These are phyloP conservation scores for Mariannaea sp. DNA, from an alignment of 2,329 filamentous ascomycete genomes.

Conservation along the genomic window DNA sequence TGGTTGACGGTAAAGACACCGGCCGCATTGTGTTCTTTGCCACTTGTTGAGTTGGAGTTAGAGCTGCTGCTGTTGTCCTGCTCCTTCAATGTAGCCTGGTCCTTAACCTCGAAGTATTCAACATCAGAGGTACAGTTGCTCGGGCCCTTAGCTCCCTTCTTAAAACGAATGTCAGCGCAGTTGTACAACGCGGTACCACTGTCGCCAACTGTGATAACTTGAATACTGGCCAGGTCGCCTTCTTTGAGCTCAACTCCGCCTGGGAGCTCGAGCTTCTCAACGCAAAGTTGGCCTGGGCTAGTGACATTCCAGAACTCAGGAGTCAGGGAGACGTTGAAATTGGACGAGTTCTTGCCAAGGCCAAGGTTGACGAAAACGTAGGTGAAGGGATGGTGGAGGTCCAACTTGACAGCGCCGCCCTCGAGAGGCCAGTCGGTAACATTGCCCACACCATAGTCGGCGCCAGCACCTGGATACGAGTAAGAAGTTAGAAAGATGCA, in stretches of 20 bases:
- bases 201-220: conserved; percentile 68
- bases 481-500: conserved; percentile 3
- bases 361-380: conserved; percentile 61
- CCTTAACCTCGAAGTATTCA: conserved; percentile 48
- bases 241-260: conserved; percentile 53
- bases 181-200: conserved; percentile 69
- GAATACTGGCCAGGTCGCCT: conserved; percentile 68
- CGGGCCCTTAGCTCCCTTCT: conserved; percentile 52
- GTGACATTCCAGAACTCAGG: conserved; percentile 62
- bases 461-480: conserved; percentile 50
- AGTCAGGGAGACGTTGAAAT: conserved; percentile 72
- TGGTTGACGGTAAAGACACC: conserved; percentile 32
- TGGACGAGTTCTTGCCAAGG: conserved; percentile 55
- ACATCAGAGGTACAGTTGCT: conserved; percentile 46
- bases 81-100: conserved; percentile 33
- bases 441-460: conserved; percentile 50
- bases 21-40: conserved; percentile 29
- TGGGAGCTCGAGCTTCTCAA: conserved; percentile 63
- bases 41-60: conserved; percentile 23
- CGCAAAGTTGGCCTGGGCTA: conserved; percentile 68
- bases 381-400: conserved; percentile 57
- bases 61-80: conserved; percentile 19
- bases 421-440: conserved; percentile 59
- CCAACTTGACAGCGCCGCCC: conserved; percentile 54
- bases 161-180: conserved; percentile 76